Evolutionary conservation across 1,139 yeast genomes (phyloP).

Genomic region (Pichia sp.): DNA sequence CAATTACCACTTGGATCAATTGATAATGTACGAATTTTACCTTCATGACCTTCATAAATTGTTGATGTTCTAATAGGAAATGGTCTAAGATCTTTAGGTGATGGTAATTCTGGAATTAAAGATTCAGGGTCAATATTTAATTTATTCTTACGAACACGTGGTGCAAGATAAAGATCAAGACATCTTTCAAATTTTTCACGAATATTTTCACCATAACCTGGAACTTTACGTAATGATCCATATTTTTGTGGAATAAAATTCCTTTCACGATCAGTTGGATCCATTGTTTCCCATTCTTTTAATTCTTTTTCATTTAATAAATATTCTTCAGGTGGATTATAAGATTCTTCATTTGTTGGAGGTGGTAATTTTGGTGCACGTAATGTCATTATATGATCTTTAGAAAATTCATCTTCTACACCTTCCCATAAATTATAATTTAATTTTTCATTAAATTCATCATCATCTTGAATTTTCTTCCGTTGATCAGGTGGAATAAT

Average conservation of each 20-base stretch:
- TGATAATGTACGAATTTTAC: constrained; percentile 73
- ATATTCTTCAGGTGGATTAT: constrained; percentile 97
- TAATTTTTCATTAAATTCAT: constrained; percentile 37
- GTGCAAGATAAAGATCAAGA: constrained; percentile 89
- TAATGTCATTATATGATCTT: constrained; percentile 77
- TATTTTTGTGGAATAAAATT: constrained; percentile 81
- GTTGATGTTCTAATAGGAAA: constrained; percentile 93
- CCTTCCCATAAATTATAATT: constrained; percentile 86
- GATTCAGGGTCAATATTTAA: constrained; percentile 94
- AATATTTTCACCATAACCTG: constrained; percentile 80
- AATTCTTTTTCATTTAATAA: constrained; percentile 72
- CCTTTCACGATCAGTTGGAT: constrained; percentile 72
- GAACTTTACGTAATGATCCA: constrained; percentile 79
- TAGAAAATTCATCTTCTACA: constrained; percentile 48
- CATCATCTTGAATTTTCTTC: constrained; percentile 45
- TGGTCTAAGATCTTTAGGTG: constrained; percentile 96
- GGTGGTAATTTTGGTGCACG: constrained; percentile 95
- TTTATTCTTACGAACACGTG: constrained; percentile 88
- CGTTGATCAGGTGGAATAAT: constrained; percentile 64
- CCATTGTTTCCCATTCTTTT: constrained; percentile 63
- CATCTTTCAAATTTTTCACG: constrained; percentile 93
- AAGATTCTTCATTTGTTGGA: constrained; percentile 94
- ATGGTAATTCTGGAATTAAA: constrained; percentile 90
- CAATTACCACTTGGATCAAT: constrained; percentile 89
- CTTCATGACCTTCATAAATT: constrained; percentile 74